Conservation (phyloP, 176 grass and related monocot species). For the Cenchrus purpureus region DNA sequence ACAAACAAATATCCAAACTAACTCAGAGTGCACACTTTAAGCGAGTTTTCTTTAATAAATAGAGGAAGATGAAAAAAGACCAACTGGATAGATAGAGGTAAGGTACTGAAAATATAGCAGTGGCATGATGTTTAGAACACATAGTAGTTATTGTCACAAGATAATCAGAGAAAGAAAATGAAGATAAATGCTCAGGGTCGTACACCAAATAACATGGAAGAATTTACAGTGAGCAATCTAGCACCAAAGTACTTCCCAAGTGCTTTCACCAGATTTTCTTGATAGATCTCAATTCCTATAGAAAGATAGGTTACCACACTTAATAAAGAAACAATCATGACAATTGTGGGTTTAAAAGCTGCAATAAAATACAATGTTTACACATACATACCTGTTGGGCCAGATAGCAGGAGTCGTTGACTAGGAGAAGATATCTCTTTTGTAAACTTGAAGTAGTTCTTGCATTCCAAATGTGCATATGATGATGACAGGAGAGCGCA, state of each 20-base stretch:
- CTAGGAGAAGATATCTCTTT: no score
- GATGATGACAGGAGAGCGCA: no score
- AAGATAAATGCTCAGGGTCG: constrained; percentile 40
- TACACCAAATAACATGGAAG: constrained; percentile 78
- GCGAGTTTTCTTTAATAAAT: background rate
- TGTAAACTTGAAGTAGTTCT: no score
- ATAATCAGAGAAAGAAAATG: background rate
- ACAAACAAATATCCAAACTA: constrained; percentile 8
- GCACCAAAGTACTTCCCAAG: constrained; percentile 89
- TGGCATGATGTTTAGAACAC: background rate
- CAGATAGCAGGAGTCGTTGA: no score
- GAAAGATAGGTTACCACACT: constrained; percentile 16
- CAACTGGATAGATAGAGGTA: background rate
- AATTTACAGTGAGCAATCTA: constrained; percentile 85
- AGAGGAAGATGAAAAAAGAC: constrained; percentile 15
- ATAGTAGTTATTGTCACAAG: background rate
- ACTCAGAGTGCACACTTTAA: constrained; percentile 8
- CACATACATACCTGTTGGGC: no score
- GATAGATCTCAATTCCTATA: constrained; percentile 95
- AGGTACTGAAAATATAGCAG: background rate
- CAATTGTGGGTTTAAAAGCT: no score
- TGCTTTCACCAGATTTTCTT: constrained; percentile 91
- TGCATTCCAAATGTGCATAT: no score
- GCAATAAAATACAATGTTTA: no score
- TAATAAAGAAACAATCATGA: no score